These are phyloP conservation scores for Zygnema cylindricum DNA, from an alignment of 139 green algal genomes.

Conservation along the genomic window DNA sequence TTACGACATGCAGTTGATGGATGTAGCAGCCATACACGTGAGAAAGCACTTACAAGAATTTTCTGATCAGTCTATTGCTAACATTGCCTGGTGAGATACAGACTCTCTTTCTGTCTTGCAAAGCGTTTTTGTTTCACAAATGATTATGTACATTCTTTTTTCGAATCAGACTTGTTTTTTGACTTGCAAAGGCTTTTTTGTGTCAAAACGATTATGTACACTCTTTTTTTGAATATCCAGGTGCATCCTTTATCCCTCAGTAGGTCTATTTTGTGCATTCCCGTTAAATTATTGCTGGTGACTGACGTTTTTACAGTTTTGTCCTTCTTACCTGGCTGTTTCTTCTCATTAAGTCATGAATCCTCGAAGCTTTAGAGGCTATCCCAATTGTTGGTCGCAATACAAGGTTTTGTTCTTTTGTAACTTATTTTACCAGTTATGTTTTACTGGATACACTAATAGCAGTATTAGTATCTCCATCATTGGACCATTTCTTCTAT, in stretches of 20 bases:
- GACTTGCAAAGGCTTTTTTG: slow-evolving; percentile 1
- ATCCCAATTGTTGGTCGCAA: too few species aligned
- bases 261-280: not conserved
- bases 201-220: not conserved
- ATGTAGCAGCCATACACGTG: not conserved
- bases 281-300: too few species aligned
- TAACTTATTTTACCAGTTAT: too few species aligned
- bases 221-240: not conserved
- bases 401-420: too few species aligned
- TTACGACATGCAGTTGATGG: not conserved
- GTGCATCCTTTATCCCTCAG: not conserved
- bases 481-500: too few species aligned
- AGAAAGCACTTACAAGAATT: not conserved
- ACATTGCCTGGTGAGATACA: slow-evolving; percentile 11
- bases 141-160: not conserved
- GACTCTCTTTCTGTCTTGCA: slow-evolving; percentile 1
- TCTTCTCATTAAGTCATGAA: too few species aligned
- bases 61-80: not conserved
- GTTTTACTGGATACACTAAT: too few species aligned
- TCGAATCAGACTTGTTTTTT: slow-evolving; percentile 8
- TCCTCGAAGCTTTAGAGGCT: too few species aligned
- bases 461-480: too few species aligned
- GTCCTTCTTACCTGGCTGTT: too few species aligned
- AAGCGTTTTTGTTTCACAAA: not conserved
- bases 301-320: too few species aligned